Conservation (phyloP, 257 asterid species). For the Gynochthodes officinalis region DNA sequence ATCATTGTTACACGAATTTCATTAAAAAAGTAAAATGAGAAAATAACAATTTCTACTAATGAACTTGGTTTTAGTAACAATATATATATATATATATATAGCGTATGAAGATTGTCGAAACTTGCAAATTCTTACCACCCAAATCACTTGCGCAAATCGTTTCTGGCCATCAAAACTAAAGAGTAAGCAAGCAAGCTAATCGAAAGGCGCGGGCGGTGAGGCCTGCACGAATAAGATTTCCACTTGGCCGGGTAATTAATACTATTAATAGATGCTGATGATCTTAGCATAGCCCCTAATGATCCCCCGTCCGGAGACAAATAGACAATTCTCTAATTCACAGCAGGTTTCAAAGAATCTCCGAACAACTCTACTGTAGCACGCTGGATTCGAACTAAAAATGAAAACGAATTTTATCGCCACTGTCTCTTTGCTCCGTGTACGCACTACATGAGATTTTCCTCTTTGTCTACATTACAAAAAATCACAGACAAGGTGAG, state of each 20-base stretch:
- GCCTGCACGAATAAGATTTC: not conserved
- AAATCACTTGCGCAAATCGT: no score
- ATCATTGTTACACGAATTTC: no score
- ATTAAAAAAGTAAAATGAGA: no score
- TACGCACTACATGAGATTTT: constrained; percentile 11
- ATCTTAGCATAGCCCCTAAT: not conserved
- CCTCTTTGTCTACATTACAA: constrained; percentile 10
- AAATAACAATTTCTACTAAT: no score
- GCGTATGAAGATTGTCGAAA: no score
- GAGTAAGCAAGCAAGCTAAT: no score
- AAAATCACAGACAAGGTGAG: constrained; percentile 20
- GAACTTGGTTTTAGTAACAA: no score
- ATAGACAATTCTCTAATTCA: constrained; percentile 14
- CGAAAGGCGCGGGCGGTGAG: not conserved
- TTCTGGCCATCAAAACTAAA: no score
- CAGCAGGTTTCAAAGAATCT: constrained; percentile 11
- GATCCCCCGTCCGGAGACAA: constrained; percentile 16
- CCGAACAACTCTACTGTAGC: constrained; percentile 3
- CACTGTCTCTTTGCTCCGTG: not conserved
- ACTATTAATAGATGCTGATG: not conserved
- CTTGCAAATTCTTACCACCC: no score
- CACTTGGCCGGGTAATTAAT: not conserved
- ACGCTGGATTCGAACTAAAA: constrained; percentile 12
- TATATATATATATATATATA: no score
- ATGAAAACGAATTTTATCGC: not conserved